A percentile compares a stretch with the other conserved stretches of the same genome.
phyloP scores from a whole-genome alignment of 495 filamentous ascomycete species.

The Penicillium ucsense region DNA sequence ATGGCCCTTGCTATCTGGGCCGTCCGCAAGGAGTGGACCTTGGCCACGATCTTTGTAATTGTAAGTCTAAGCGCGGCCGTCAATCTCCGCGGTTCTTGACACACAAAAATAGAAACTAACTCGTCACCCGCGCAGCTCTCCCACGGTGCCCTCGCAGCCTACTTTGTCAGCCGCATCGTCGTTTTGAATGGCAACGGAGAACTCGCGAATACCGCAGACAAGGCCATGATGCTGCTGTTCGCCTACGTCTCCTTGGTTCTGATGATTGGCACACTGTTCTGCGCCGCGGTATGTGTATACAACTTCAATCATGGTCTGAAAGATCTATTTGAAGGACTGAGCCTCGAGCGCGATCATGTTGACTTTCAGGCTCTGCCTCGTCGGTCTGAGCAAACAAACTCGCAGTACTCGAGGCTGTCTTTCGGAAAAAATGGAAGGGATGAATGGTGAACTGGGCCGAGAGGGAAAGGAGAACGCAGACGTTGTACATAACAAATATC shows the following conservation, averaged over 20 bases:
- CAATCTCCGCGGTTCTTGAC: not conserved
- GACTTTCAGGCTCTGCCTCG: not conserved
- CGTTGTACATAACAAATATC: too few species aligned
- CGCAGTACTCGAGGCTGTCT: not conserved
- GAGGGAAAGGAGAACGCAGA: too few species aligned
- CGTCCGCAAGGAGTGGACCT: conserved; percentile 7
- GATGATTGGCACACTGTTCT: conserved; percentile 2
- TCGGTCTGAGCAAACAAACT: not conserved
- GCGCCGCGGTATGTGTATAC: conserved; percentile 5
- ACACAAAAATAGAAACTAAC: not conserved
- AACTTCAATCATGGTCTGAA: conserved; percentile 11
- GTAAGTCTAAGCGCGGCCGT: conserved; percentile 1
- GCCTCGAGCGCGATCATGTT: not conserved
- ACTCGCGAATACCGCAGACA: conserved; percentile 6
- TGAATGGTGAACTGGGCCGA: not conserved
- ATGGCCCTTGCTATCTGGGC: conserved; percentile 8
- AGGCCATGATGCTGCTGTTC: conserved; percentile 15
- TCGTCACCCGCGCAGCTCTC: not conserved
- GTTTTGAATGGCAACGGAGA: conserved; percentile 2
- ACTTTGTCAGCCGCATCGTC: conserved; percentile 12
- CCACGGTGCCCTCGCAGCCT: conserved; percentile 9
- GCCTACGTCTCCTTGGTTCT: conserved; percentile 6
- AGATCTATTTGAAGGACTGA: not conserved
- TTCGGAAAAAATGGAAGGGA: not conserved
- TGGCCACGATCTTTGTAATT: conserved; percentile 4